Evolutionary conservation across 192 early-diverging fungal genomes (phyloP).

Genomic region (Lobosporangium transversale): DNA sequence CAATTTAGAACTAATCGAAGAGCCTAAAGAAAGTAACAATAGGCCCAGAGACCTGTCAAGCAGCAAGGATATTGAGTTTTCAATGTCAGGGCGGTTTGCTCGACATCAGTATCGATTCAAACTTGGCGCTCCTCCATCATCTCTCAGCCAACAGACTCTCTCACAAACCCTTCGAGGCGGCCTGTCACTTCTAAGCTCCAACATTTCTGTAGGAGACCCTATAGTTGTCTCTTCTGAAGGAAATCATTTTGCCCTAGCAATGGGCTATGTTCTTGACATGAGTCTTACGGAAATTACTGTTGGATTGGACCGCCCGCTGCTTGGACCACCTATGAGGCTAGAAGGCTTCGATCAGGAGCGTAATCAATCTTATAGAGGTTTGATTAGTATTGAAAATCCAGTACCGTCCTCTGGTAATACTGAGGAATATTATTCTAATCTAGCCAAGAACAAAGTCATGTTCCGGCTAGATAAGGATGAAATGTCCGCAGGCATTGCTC

Average conservation of each 20-base stretch:
- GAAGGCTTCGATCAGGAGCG: slow-evolving; percentile 60
- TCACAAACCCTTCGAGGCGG: slow-evolving; percentile 25
- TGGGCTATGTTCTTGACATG: slow-evolving; percentile 76
- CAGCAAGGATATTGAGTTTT: background rate
- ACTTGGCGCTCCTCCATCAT: background rate
- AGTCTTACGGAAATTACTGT: slow-evolving; percentile 61
- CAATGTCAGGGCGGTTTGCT: slow-evolving; percentile 5
- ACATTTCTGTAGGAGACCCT: slow-evolving; percentile 76
- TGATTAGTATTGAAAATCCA: slow-evolving; percentile 12
- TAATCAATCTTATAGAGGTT: slow-evolving; percentile 71
- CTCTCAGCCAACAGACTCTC: slow-evolving; percentile 21
- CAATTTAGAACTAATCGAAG: slow-evolving; percentile 15
- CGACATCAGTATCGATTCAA: slow-evolving; percentile 31
- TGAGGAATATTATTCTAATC: slow-evolving; percentile 29
- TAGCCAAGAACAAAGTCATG: slow-evolving; percentile 50
- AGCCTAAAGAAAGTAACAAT: background rate
- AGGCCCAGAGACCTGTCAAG: no score
- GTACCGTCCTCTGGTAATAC: background rate
- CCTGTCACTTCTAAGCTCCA: slow-evolving; percentile 54
- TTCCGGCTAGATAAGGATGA: slow-evolving; percentile 92
- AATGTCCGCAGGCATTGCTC: slow-evolving; percentile 70
- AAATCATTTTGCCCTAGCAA: slow-evolving; percentile 77
- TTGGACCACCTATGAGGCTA: slow-evolving; percentile 68
- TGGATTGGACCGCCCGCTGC: slow-evolving; percentile 69
- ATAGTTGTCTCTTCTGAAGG: slow-evolving; percentile 83